Conservation (phyloP, 805 yeast genomes). For the Vanderwaltozyma polyspora region DNA sequence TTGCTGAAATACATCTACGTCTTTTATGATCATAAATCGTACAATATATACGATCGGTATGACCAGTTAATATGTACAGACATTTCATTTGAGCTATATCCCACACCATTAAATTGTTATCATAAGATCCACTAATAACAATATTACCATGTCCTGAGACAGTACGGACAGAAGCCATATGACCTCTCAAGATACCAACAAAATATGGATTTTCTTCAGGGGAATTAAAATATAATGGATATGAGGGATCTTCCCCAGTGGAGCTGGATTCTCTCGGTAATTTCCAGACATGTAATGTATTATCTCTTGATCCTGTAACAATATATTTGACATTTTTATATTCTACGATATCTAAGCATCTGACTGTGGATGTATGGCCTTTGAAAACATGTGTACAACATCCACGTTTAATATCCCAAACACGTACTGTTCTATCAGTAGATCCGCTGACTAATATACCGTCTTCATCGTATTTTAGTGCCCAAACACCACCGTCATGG, state of each 20-base stretch:
- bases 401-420: constrained; percentile 83
- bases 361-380: constrained; percentile 87
- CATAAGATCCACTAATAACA: constrained; percentile 84
- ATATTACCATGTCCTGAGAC: constrained; percentile 78
- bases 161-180: constrained; percentile 72
- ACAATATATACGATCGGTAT: constrained; percentile 79
- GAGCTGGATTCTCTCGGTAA: constrained; percentile 36
- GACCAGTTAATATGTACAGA: constrained; percentile 66
- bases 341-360: constrained; percentile 79
- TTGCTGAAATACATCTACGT: constrained; percentile 78
- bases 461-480: constrained; percentile 78
- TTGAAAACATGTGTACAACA: constrained; percentile 82
- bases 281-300: constrained; percentile 73
- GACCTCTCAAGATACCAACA: constrained; percentile 61
- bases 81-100: constrained; percentile 67
- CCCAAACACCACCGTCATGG: constrained; percentile 99
- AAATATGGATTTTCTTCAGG: constrained; percentile 45
- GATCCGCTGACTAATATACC: constrained; percentile 72
- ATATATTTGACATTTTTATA: constrained; percentile 57
- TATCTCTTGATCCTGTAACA: constrained; percentile 74
- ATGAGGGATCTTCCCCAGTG: neutral
- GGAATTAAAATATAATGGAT: constrained; percentile 24
- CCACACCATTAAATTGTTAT: constrained; percentile 87
- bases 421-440: constrained; percentile 85
- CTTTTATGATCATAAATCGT: constrained; percentile 70